These are phyloP conservation scores for Suillus subalutaceus DNA, from an alignment of 768 basidiomycete species.

Conservation along the genomic window DNA sequence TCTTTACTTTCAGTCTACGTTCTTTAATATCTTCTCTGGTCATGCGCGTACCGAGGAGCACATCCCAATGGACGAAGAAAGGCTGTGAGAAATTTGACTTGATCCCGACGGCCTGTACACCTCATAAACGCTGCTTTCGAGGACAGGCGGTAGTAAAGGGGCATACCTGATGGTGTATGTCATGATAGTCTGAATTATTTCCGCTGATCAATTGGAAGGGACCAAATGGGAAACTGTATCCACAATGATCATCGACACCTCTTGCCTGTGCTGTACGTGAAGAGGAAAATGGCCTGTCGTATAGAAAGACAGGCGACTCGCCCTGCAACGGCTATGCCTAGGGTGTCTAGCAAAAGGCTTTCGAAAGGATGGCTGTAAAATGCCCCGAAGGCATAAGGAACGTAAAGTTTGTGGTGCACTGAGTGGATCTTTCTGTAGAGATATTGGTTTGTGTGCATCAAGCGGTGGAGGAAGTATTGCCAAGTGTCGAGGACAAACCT, in stretches of 20 bases:
- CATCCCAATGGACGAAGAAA: conserved; percentile 93
- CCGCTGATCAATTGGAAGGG: conserved; percentile 81
- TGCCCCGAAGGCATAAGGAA: conserved; percentile 95
- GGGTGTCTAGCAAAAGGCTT: conserved; percentile 85
- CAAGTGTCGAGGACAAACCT: conserved; percentile 96
- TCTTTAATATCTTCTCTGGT: conserved; percentile 62
- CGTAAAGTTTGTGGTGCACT: conserved; percentile 93
- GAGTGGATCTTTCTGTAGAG: conserved; percentile 92
- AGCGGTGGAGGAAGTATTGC: conserved; percentile 98
- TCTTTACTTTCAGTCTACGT: conserved; percentile 40
- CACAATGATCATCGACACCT: conserved; percentile 97
- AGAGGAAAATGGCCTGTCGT: conserved; percentile 85
- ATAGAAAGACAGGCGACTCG: conserved; percentile 64
- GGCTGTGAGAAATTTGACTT: conserved; percentile 94
- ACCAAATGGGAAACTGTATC: conserved; percentile 88
- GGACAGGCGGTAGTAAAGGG: neutral
- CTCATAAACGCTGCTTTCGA: neutral
- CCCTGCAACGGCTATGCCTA: conserved; percentile 82
- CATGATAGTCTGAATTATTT: conserved; percentile 97
- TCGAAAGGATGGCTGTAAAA: conserved; percentile 98
- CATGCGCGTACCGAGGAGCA: conserved; percentile 78
- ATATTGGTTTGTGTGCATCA: conserved; percentile 88
- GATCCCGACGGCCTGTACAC: conserved; percentile 60
- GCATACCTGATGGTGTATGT: conserved; percentile 91
- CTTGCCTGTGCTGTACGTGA: conserved; percentile 81